Conservation (phyloP, 2,329 filamentous ascomycete species). For the Ramichloridium luteum region DNA sequence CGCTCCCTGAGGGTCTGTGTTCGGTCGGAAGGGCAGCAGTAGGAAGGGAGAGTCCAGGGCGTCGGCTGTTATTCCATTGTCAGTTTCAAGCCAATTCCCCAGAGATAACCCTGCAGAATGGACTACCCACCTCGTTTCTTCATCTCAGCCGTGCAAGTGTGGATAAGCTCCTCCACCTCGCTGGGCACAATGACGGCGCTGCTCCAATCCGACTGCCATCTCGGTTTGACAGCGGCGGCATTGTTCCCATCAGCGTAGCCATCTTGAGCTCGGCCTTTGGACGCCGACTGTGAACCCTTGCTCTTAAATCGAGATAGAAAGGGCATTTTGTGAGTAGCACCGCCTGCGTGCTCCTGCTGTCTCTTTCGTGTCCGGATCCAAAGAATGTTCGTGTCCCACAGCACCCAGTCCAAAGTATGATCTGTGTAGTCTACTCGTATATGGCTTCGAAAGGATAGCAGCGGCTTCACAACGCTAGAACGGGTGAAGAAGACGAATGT, state of each 20-base stretch:
- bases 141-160: conserved; percentile 76
- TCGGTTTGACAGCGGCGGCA: conserved; percentile 54
- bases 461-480: too few relatives aligned
- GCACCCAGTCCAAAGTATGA: too few relatives aligned
- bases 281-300: conserved; percentile 52
- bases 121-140: conserved; percentile 74
- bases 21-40: conserved; percentile 84
- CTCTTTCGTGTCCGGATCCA: too few relatives aligned
- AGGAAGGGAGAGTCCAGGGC: conserved; percentile 85
- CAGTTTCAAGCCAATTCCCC: conserved; percentile 2
- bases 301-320: conserved; percentile 58
- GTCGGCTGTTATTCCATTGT: conserved; percentile 31
- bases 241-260: conserved; percentile 12
- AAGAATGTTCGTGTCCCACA: too few relatives aligned
- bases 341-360: too few relatives aligned
- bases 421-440: too few relatives aligned
- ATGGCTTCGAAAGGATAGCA: too few relatives aligned
- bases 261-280: conserved; percentile 44
- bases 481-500: too few relatives aligned
- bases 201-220: conserved; percentile 76
- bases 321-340: too few relatives aligned
- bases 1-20: conserved; percentile 81
- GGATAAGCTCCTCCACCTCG: conserved; percentile 78
- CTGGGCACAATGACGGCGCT: conserved; percentile 73
- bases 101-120: neutral